These are phyloP conservation scores for Mycena polygramma DNA, from an alignment of 768 basidiomycete genomes.

Conservation along the genomic window DNA sequence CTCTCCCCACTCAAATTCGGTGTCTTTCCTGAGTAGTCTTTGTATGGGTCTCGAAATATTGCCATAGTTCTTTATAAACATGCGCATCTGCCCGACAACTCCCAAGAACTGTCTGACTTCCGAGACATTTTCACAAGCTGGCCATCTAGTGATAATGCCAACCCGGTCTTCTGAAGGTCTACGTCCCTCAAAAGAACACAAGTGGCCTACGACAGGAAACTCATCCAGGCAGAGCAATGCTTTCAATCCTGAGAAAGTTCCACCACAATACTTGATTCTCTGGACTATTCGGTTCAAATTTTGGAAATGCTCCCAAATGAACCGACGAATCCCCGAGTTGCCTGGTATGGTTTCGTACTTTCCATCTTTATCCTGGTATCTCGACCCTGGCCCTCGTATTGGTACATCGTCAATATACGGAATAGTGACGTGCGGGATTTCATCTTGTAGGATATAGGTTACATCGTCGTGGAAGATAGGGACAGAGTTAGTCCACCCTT, in stretches of 20 bases:
- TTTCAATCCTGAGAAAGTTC: slow-evolving; percentile 44
- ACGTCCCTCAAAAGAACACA: slow-evolving; percentile 48
- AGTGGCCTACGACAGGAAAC: slow-evolving; percentile 48
- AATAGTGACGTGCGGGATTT: slow-evolving; percentile 42
- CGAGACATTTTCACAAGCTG: neutral
- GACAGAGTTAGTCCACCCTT: slow-evolving; percentile 48
- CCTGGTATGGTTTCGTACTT: slow-evolving; percentile 37
- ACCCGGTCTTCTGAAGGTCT: slow-evolving; percentile 40
- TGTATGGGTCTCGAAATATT: neutral
- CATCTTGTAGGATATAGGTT: slow-evolving; percentile 39
- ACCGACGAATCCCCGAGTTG: slow-evolving; percentile 28
- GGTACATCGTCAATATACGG: slow-evolving; percentile 48
- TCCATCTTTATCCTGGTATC: slow-evolving; percentile 36
- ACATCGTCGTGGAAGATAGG: slow-evolving; percentile 33
- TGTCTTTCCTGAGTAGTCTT: slow-evolving; percentile 9
- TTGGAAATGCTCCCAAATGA: too few relatives aligned
- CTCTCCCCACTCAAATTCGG: slow-evolving; percentile 38
- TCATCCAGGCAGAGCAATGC: slow-evolving; percentile 48
- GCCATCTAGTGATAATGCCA: neutral
- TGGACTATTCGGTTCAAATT: too few relatives aligned
- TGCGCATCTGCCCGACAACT: neutral
- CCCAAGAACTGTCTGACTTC: slow-evolving; percentile 7
- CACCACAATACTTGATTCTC: neutral
- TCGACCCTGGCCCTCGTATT: slow-evolving; percentile 37
- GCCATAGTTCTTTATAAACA: slow-evolving; percentile 11